Evolutionary conservation across 2,329 filamentous ascomycete species (phyloP).

Genomic region (Alternaria postmessia): DNA sequence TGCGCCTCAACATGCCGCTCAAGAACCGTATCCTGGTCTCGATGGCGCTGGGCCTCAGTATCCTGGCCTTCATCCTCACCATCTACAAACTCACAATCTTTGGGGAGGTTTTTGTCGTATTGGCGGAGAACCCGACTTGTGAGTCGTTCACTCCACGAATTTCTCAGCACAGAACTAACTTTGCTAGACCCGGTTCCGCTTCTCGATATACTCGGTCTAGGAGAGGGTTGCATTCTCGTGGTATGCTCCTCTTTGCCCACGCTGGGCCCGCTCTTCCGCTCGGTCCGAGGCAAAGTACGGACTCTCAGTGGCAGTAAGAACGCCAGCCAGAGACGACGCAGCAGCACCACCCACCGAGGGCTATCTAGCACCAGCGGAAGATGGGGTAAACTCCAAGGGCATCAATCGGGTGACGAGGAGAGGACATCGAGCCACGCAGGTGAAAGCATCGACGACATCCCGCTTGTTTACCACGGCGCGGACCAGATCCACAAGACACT

Average conservation of each 20-base stretch:
- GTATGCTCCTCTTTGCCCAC: slow-evolving; percentile 4
- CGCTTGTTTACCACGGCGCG: slow-evolving; percentile 4
- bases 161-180: background rate
- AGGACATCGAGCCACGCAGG: background rate
- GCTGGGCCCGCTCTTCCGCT: background rate
- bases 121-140: background rate
- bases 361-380: slow-evolving; percentile 1
- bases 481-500: slow-evolving; percentile 1
- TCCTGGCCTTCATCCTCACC: slow-evolving; percentile 2
- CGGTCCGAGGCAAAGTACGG: background rate
- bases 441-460: slow-evolving; percentile 1
- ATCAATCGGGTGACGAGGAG: background rate
- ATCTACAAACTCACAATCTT: slow-evolving; percentile 3
- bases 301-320: background rate
- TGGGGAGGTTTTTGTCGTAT: background rate
- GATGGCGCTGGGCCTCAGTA: background rate
- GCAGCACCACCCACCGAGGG: background rate
- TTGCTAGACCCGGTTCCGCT: background rate
- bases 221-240: background rate
- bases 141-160: background rate
- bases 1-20: background rate
- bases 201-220: slow-evolving; percentile 3
- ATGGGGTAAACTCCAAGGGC: background rate
- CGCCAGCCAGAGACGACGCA: background rate
- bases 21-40: background rate